Percentiles rank a stretch among this genome's conserved stretches.
phyloP scores from a whole-genome alignment of 352 stramenopile species.

The Globisporangium spinosum region DNA sequence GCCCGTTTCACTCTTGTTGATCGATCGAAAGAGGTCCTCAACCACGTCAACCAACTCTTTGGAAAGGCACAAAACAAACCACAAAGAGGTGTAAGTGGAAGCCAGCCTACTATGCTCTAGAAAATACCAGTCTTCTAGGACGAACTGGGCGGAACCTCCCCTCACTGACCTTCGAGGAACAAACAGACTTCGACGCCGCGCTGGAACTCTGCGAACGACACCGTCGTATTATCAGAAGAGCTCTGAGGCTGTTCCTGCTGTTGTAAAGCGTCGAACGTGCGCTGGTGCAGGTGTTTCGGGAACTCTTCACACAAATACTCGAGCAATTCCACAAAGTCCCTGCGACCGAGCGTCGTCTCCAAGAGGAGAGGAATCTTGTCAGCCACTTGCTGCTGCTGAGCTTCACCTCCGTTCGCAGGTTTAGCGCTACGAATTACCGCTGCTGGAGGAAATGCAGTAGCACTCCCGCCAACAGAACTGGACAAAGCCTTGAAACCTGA shows the following conservation, averaged over 20 bases:
- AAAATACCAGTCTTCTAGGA: neutral
- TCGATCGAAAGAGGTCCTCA: conserved; percentile 14
- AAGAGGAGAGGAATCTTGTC: neutral
- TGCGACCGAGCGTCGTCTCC: conserved; percentile 1
- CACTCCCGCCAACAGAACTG: neutral
- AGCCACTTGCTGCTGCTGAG: neutral
- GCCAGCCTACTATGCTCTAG: neutral
- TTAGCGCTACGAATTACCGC: neutral
- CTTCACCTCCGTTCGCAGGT: neutral
- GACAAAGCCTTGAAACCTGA: conserved; percentile 1
- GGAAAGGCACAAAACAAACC: neutral
- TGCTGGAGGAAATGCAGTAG: neutral
- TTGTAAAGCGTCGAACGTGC: neutral
- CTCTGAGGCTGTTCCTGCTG: neutral
- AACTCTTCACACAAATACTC: conserved; percentile 15
- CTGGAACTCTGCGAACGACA: conserved; percentile 14
- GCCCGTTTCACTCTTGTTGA: conserved; percentile 14
- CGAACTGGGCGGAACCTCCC: neutral
- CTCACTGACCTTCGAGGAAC: conserved; percentile 14
- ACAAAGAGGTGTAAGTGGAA: neutral
- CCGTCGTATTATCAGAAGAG: neutral
- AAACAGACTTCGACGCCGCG: conserved; percentile 15
- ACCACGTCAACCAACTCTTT: conserved; percentile 13
- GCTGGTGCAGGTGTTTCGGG: conserved; percentile 9
- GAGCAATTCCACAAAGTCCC: conserved; percentile 11